Evolutionary conservation across 139 green algal species (phyloP).

Genomic region (Tetradesmus obliquus): DNA sequence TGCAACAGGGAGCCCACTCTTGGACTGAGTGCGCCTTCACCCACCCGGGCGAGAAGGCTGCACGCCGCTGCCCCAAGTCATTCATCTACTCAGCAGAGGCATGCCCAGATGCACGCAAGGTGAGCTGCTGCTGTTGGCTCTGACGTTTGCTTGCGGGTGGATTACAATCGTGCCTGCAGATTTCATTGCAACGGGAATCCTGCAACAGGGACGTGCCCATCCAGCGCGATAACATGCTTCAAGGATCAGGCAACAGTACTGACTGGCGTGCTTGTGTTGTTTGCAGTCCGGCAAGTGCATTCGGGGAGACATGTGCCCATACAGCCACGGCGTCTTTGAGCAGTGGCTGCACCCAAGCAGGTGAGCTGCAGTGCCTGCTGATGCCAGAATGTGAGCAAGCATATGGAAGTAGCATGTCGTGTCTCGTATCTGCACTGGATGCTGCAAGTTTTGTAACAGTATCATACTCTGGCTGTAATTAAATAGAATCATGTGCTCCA

Average conservation of each 20-base stretch:
- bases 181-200: neutral
- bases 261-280: neutral
- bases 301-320: slow-evolving; percentile 83
- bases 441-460: too few species aligned
- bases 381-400: neutral
- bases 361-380: slow-evolving; percentile 1
- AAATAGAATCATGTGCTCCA: neutral
- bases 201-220: neutral
- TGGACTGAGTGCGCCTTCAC: slow-evolving; percentile 56
- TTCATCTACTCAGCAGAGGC: slow-evolving; percentile 70
- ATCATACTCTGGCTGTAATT: neutral
- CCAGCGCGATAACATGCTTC: neutral
- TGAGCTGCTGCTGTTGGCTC: slow-evolving; percentile 1
- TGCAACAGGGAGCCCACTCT: slow-evolving; percentile 45
- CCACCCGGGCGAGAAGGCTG: slow-evolving; percentile 84
- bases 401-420: neutral
- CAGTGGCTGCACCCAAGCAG: slow-evolving; percentile 92
- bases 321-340: slow-evolving; percentile 94
- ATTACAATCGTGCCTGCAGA: too few species aligned
- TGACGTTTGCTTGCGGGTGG: neutral
- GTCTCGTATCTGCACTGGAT: too few species aligned
- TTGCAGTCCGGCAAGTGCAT: slow-evolving; percentile 63
- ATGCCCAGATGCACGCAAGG: slow-evolving; percentile 88
- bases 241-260: neutral
- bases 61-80: slow-evolving; percentile 75